Percentiles rank a stretch among this genome's conserved stretches.
Conservation (phyloP, 1,284 basidiomycete species). For the Sanghuangporus weigelae region DNA sequence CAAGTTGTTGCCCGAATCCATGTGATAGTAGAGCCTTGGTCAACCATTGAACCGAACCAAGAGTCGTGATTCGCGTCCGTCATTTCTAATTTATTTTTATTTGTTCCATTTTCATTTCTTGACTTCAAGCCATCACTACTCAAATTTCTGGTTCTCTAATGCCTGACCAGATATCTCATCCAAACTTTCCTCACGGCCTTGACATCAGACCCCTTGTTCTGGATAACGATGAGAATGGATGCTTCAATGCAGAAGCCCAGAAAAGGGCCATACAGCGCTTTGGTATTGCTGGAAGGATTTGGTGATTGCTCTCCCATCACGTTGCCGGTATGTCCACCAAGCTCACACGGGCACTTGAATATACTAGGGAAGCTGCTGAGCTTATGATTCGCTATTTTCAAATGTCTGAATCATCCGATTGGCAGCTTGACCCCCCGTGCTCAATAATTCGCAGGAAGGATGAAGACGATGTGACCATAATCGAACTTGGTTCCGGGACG, state of each 20-base stretch:
- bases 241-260: constrained; percentile 46
- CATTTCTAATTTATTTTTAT: background rate
- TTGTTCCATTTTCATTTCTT: background rate
- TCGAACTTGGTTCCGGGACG: constrained; percentile 73
- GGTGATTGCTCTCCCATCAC: constrained; percentile 36
- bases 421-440: constrained; percentile 60
- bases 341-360: background rate
- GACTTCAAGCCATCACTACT: too few species aligned
- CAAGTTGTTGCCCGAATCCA: constrained; percentile 5
- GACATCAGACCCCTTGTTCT: constrained; percentile 22
- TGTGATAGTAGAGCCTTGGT: background rate
- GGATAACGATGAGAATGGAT: constrained; percentile 16
- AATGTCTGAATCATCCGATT: constrained; percentile 23
- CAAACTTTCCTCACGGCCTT: constrained; percentile 33
- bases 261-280: constrained; percentile 55
- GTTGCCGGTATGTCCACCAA: background rate
- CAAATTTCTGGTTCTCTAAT: background rate
- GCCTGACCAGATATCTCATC: constrained; percentile 13
- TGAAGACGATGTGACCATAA: constrained; percentile 23
- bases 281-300: constrained; percentile 73
- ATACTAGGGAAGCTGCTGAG: constrained; percentile 69
- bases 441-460: constrained; percentile 21
- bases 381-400: constrained; percentile 52
- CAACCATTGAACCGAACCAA: background rate
- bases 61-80: background rate